Evolutionary conservation across 2,329 filamentous ascomycete genomes (phyloP), one percentile per base, ranked within the genome.

Genomic region (Pyricularia pennisetigena): DNA sequence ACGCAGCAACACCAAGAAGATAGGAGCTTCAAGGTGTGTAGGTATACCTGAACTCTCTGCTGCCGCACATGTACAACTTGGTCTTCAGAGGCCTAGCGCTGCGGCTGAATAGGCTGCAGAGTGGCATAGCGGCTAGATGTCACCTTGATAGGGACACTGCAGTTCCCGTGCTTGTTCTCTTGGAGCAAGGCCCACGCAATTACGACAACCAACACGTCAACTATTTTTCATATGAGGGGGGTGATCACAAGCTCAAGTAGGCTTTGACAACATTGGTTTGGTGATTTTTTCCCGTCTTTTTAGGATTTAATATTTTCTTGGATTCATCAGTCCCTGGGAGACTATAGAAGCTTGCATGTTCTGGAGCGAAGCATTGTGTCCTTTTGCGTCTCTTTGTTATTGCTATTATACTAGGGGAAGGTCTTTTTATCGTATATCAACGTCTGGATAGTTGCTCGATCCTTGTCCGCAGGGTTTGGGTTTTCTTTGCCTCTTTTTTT

Each of bases 1-100:
- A 62, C 35, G 14, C 59, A 72, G 71, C 71, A 59, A 72, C 71
- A 8, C 71, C 71, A 20, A 68, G 71, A 64, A 71, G 70, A 63
- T 72, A 72, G 71, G 68, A 70, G 49, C 68, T 68, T 67, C 69
- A 65, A 62, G 68, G 67, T 65, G 30, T 68, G n/a, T 68, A 68
- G 67, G 67, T 68, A 28, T 68, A 65, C 67, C 35, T 67, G 66
- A 67, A 67, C 66, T 67, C 66, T 62, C 66, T 67, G 66, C 30
- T 67, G 29, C 66, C 29, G 30, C 66, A 63, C 23, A 59, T 67
- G 10, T 62, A 63, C 57, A 67, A 29, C 16, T n/a, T 63, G 8
- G 54, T 49, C 29, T 57, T 67, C 29, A n/a, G 57, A 29, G 32
- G 54, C 54, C 66, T 67, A n/a, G 57, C 66, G 14, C 61, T 30